These are phyloP conservation scores for Phytophthora megakarya DNA, from an alignment of 352 stramenopile species.

Conservation along the genomic window DNA sequence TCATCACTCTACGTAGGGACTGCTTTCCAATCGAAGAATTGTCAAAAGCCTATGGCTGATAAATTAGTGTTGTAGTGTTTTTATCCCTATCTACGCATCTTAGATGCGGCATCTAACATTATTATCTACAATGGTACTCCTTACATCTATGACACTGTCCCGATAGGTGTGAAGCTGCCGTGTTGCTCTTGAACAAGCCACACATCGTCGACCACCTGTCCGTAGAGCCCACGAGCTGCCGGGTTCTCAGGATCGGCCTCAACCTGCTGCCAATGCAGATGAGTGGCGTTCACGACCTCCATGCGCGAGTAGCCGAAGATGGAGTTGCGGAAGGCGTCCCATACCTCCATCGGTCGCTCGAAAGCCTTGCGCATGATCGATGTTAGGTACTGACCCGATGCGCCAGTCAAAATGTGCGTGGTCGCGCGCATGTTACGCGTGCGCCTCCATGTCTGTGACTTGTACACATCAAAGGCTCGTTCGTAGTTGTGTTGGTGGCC, in stretches of 20 bases:
- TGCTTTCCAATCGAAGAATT: too few relatives aligned
- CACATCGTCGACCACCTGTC: constrained; percentile 86
- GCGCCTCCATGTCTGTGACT: constrained; percentile 54
- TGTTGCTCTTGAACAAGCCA: constrained; percentile 91
- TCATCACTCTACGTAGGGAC: too few relatives aligned
- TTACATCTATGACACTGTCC: constrained; percentile 16
- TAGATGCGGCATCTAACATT: too few relatives aligned
- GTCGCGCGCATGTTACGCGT: constrained; percentile 87
- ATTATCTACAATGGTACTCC: constrained; percentile 16
- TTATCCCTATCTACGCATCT: too few relatives aligned
- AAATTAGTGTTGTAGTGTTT: constrained; percentile 13
- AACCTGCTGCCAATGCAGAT: constrained; percentile 89
- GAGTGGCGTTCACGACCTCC: constrained; percentile 85
- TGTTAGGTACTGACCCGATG: constrained; percentile 84
- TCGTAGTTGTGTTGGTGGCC: constrained; percentile 93
- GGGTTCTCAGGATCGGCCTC: constrained; percentile 83
- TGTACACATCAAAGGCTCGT: constrained; percentile 84
- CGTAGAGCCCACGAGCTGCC: constrained; percentile 71
- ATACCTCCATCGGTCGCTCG: constrained; percentile 58
- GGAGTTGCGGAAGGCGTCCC: constrained; percentile 86
- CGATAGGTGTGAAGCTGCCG: constrained; percentile 75
- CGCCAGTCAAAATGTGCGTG: constrained; percentile 90
- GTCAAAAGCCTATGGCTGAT: background rate
- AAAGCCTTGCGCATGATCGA: constrained; percentile 82
- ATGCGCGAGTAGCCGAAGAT: constrained; percentile 90